These are phyloP conservation scores for Dentipellis sp. DNA, from an alignment of 768 basidiomycete genomes.

Conservation along the genomic window DNA sequence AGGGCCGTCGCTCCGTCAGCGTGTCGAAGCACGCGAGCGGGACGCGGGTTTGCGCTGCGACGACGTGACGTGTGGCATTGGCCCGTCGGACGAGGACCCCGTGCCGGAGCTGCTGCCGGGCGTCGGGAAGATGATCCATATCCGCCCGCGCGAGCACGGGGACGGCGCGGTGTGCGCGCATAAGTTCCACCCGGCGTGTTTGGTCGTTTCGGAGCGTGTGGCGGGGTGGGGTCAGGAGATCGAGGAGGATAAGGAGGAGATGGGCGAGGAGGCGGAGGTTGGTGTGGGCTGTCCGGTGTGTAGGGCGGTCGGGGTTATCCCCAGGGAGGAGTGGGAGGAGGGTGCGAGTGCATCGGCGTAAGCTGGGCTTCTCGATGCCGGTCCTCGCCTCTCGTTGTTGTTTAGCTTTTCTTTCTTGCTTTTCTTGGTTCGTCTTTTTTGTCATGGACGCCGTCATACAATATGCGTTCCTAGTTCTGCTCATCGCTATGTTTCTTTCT, in stretches of 20 bases:
- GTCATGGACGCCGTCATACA: no score
- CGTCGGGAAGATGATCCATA: slow-evolving; percentile 28
- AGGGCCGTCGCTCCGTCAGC: slow-evolving; percentile 62
- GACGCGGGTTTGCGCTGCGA: slow-evolving; percentile 65
- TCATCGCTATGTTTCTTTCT: not conserved
- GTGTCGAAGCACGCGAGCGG: slow-evolving; percentile 63
- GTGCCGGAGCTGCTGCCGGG: slow-evolving; percentile 25
- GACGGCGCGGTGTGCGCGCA: slow-evolving; percentile 44
- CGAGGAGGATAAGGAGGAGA: slow-evolving; percentile 14
- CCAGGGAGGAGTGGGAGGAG: slow-evolving; percentile 51
- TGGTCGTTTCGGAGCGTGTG: slow-evolving; percentile 59
- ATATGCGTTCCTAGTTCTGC: not conserved
- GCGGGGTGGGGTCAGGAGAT: slow-evolving; percentile 43
- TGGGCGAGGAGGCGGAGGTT: slow-evolving; percentile 32
- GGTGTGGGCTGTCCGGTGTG: slow-evolving; percentile 75
- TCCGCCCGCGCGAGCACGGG: slow-evolving; percentile 20
- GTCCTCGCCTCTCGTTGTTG: no score
- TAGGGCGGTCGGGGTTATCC: slow-evolving; percentile 50
- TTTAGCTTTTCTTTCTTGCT: no score
- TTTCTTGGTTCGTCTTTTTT: no score
- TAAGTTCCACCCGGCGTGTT: slow-evolving; percentile 61
- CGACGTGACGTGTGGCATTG: slow-evolving; percentile 66
- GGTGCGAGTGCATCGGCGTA: slow-evolving; percentile 21
- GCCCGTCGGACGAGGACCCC: slow-evolving; percentile 68
- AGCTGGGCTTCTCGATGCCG: not conserved